These are phyloP conservation scores for Macrolepiota albuminosa DNA, from an alignment of 768 basidiomycete genomes.

Conservation along the genomic window DNA sequence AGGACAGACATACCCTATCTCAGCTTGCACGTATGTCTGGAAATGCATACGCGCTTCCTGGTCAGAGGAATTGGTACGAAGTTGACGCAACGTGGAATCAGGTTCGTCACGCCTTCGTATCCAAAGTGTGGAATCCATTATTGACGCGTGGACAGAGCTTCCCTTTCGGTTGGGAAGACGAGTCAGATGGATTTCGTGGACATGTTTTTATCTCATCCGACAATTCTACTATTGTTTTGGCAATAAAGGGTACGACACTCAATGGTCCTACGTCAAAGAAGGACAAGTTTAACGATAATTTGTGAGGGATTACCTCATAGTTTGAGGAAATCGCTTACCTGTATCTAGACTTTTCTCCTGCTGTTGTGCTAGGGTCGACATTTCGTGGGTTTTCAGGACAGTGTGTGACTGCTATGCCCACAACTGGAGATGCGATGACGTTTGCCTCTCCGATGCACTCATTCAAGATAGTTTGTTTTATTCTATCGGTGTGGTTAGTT, in stretches of 20 bases:
- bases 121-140: slow-evolving; percentile 1
- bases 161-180: slow-evolving; percentile 74
- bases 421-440: slow-evolving; percentile 68
- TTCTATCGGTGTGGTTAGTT: slow-evolving; percentile 74
- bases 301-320: slow-evolving; percentile 27
- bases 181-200: slow-evolving; percentile 84
- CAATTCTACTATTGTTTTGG: slow-evolving; percentile 79
- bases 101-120: slow-evolving; percentile 22
- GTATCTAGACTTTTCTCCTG: slow-evolving; percentile 66
- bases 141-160: slow-evolving; percentile 48
- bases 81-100: slow-evolving; percentile 71
- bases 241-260: slow-evolving; percentile 86
- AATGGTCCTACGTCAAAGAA: slow-evolving; percentile 82
- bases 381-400: slow-evolving; percentile 79
- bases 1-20: slow-evolving; percentile 72
- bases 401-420: slow-evolving; percentile 86
- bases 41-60: slow-evolving; percentile 81
- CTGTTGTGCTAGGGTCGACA: slow-evolving; percentile 87
- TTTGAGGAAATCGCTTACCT: background rate
- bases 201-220: slow-evolving; percentile 79
- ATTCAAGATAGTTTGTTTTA: slow-evolving; percentile 92
- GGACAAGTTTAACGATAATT: slow-evolving; percentile 91
- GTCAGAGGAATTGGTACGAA: slow-evolving; percentile 76
- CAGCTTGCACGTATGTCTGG: slow-evolving; percentile 86
- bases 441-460: slow-evolving; percentile 80